These are phyloP conservation scores for Capsella bursapastoris DNA, from an alignment of 345 rosid species.

Conservation along the genomic window DNA sequence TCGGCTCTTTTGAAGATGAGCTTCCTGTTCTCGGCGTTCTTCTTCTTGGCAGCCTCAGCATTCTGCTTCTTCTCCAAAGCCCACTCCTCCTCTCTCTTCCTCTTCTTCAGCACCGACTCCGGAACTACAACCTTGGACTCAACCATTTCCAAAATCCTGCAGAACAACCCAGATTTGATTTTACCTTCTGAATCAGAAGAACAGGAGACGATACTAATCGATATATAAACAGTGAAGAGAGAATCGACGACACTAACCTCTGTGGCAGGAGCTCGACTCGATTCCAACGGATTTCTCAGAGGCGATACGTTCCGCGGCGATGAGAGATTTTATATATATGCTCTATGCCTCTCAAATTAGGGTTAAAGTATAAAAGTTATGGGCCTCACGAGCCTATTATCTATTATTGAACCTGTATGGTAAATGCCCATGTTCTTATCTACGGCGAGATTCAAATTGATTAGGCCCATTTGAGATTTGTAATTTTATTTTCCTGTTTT, in stretches of 20 bases:
- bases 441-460: neutral
- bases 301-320: conserved; percentile 10
- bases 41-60: conserved; percentile 55
- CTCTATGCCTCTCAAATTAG: conserved; percentile 30
- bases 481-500: neutral
- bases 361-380: neutral
- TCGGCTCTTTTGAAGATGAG: conserved; percentile 62
- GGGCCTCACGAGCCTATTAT: conserved; percentile 15
- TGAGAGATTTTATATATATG: conserved; percentile 1
- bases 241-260: neutral
- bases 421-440: neutral
- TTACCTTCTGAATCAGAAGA: neutral
- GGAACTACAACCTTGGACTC: conserved; percentile 57
- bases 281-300: conserved; percentile 30
- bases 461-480: neutral
- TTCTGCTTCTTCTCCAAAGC: conserved; percentile 58
- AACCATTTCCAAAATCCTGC: conserved; percentile 35
- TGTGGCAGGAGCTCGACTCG: conserved; percentile 2
- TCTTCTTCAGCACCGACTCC: conserved; percentile 84
- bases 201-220: neutral
- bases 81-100: conserved; percentile 73
- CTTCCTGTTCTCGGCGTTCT: conserved; percentile 60
- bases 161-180: conserved; percentile 1
- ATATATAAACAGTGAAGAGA: neutral
- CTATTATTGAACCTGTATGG: neutral